Percentiles rank a stretch among this genome's conserved stretches.
These are phyloP conservation scores for Chlamydomonas applanata DNA, from an alignment of 139 green algal genomes.

Conservation along the genomic window DNA sequence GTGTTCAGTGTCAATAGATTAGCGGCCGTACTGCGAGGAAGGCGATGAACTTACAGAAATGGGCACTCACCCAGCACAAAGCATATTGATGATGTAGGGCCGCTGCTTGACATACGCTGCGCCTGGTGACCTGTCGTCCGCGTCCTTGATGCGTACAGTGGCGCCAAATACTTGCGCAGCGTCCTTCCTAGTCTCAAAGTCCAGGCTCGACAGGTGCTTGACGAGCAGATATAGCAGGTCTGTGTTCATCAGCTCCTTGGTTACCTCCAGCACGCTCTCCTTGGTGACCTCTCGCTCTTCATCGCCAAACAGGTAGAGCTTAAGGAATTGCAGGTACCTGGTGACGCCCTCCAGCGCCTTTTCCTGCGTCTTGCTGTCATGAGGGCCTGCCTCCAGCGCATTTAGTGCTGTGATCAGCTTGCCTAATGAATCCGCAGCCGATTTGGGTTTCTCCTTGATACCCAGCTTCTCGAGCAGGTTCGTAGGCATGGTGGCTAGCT, in stretches of 20 bases:
- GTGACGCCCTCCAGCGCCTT: slow-evolving; percentile 33
- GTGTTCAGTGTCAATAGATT: no score
- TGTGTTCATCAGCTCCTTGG: slow-evolving; percentile 49
- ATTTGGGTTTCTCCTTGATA: neutral
- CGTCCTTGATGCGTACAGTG: slow-evolving; percentile 70
- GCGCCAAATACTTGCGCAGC: slow-evolving; percentile 67
- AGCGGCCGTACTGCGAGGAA: no score
- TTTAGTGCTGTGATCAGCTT: slow-evolving; percentile 26
- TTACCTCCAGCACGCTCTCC: slow-evolving; percentile 62
- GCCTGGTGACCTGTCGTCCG: slow-evolving; percentile 54
- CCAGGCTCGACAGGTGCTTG: slow-evolving; percentile 62
- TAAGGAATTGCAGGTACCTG: slow-evolving; percentile 54
- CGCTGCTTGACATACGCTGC: slow-evolving; percentile 63
- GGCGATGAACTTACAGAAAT: neutral
- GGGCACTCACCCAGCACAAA: slow-evolving; percentile 68
- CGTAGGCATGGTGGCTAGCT: no score
- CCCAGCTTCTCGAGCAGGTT: no score
- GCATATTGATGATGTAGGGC: slow-evolving; percentile 57
- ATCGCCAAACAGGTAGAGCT: slow-evolving; percentile 71
- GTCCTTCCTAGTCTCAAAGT: slow-evolving; percentile 89
- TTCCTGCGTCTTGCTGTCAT: slow-evolving; percentile 6
- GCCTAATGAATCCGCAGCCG: neutral
- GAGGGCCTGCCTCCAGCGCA: neutral
- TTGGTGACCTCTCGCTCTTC: slow-evolving; percentile 59
- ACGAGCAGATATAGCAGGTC: slow-evolving; percentile 65